These are phyloP conservation scores for Anthracocystis setariae DNA, from an alignment of 1,284 basidiomycete species.

Conservation along the genomic window DNA sequence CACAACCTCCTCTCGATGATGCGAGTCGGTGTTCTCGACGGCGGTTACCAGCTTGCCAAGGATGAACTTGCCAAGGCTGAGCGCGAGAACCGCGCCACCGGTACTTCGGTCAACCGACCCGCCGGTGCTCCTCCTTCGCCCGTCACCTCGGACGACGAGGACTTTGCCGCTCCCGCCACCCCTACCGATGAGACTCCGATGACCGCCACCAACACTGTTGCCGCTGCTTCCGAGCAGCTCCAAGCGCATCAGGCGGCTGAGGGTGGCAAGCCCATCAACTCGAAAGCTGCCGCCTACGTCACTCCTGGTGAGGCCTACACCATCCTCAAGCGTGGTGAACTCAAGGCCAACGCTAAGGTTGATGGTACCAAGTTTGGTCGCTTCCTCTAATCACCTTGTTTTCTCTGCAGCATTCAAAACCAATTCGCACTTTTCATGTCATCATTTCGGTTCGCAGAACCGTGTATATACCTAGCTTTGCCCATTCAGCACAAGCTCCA, in stretches of 20 bases:
- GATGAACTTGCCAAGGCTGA: conserved; percentile 48
- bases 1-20: conserved; percentile 66
- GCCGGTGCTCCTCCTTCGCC: conserved; percentile 53
- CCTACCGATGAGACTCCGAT: conserved; percentile 48
- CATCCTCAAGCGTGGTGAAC: conserved; percentile 55
- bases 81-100: conserved; percentile 44
- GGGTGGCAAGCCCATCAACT: conserved; percentile 40
- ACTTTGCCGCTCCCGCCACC: conserved; percentile 41
- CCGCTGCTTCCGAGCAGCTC: conserved; percentile 50
- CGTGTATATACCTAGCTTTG: conserved; percentile 32
- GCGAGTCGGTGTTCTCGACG: conserved; percentile 66
- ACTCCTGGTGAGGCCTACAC: conserved; percentile 63
- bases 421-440: not conserved
- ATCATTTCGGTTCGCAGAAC: conserved; percentile 3
- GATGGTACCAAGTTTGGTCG: conserved; percentile 51
- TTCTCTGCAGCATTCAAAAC: conserved; percentile 18
- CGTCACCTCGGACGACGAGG: conserved; percentile 55
- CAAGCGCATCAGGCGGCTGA: conserved; percentile 43
- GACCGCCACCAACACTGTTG: conserved; percentile 32
- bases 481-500: conserved; percentile 9
- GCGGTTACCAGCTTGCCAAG: conserved; percentile 64
- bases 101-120: conserved; percentile 41
- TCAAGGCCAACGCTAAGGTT: conserved; percentile 52
- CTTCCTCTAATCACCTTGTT: conserved; percentile 19
- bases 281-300: conserved; percentile 56